phyloP scores from a whole-genome alignment of 1,284 basidiomycete species.

The Tetrapyrgos nigripes region DNA sequence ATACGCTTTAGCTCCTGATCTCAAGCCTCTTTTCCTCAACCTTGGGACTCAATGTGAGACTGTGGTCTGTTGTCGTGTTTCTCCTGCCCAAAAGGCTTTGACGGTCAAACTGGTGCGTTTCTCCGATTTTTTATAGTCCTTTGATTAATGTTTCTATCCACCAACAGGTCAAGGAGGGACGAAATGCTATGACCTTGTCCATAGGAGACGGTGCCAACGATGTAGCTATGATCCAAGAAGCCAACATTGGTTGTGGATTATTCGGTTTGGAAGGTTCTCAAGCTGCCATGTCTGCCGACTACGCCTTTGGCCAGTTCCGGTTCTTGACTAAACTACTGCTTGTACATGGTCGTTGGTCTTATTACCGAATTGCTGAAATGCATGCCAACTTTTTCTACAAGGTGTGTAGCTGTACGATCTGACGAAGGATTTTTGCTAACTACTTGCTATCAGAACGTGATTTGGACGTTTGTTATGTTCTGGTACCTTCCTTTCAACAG shows the following conservation, averaged over 20 bases:
- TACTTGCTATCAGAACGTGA: slow-evolving; percentile 67
- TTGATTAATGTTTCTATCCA: slow-evolving; percentile 6
- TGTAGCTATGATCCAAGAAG: slow-evolving; percentile 98
- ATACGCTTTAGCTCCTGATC: slow-evolving; percentile 77
- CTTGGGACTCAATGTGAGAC: slow-evolving; percentile 96
- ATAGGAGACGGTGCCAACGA: slow-evolving; percentile 98
- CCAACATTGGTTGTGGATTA: slow-evolving; percentile 95
- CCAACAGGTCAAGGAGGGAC: slow-evolving; percentile 88
- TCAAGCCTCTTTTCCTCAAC: slow-evolving; percentile 89
- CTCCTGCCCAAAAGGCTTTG: slow-evolving; percentile 94
- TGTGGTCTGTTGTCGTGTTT: slow-evolving; percentile 97
- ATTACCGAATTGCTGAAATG: slow-evolving; percentile 96
- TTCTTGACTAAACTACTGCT: slow-evolving; percentile 92
- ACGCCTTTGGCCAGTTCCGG: slow-evolving; percentile 97
- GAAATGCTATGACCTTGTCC: slow-evolving; percentile 94
- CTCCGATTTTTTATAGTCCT: slow-evolving; percentile 2
- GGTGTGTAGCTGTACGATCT: slow-evolving; percentile 43
- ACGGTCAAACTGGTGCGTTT: slow-evolving; percentile 87
- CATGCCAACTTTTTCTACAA: slow-evolving; percentile 99
- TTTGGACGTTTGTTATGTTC: slow-evolving; percentile 93
- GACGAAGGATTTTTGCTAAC: slow-evolving; percentile 7
- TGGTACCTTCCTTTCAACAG: slow-evolving; percentile 93
- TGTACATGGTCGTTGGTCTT: slow-evolving; percentile 97
- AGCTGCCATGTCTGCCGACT: slow-evolving; percentile 98
- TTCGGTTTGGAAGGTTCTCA: slow-evolving; percentile 96